A percentile compares a stretch with the other conserved stretches of the same genome.
Evolutionary conservation across 2,329 filamentous ascomycete genomes (phyloP).

Genomic region (Parastagonospora nodorum): DNA sequence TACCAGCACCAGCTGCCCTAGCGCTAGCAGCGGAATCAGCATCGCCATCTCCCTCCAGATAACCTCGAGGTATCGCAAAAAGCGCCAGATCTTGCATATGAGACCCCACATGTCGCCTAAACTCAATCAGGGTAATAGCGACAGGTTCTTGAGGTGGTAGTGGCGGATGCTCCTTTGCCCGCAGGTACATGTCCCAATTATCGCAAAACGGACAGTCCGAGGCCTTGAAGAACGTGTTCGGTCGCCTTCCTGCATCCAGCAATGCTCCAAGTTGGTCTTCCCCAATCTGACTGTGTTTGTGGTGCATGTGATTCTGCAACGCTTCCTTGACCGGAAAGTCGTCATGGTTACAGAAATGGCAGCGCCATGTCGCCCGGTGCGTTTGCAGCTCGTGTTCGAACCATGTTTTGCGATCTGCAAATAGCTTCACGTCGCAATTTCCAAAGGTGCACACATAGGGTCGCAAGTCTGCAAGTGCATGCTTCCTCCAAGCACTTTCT

Average conservation of each 20-base stretch:
- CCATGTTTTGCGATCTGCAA: conserved; percentile 20
- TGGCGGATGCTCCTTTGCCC: conserved; percentile 5
- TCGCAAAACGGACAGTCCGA: conserved; percentile 14
- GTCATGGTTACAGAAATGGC: conserved; percentile 14
- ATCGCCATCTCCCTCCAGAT: conserved; percentile 4
- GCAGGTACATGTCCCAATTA: conserved; percentile 10
- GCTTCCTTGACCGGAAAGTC: conserved; percentile 2
- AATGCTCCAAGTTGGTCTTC: conserved; percentile 12
- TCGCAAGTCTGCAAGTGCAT: conserved; percentile 16
- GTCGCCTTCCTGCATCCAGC: conserved; percentile 4
- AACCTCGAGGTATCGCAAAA: conserved; percentile 17
- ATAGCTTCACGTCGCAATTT: conserved; percentile 25
- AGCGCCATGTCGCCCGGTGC: conserved; percentile 21
- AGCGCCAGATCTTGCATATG: conserved; percentile 24
- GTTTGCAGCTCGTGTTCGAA: conserved; percentile 21
- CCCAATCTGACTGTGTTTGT: conserved; percentile 8
- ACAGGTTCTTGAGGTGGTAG: conserved; percentile 4
- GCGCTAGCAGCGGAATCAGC: neutral
- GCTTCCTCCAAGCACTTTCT: conserved; percentile 12
- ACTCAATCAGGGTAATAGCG: conserved; percentile 12
- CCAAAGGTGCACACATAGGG: conserved; percentile 22
- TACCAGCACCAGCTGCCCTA: neutral
- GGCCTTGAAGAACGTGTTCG: conserved; percentile 6
- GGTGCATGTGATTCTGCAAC: conserved; percentile 12
- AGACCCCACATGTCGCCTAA: conserved; percentile 14